phyloP scores from a whole-genome alignment of 768 basidiomycete genomes.

The Kwoniella heveanensis region DNA sequence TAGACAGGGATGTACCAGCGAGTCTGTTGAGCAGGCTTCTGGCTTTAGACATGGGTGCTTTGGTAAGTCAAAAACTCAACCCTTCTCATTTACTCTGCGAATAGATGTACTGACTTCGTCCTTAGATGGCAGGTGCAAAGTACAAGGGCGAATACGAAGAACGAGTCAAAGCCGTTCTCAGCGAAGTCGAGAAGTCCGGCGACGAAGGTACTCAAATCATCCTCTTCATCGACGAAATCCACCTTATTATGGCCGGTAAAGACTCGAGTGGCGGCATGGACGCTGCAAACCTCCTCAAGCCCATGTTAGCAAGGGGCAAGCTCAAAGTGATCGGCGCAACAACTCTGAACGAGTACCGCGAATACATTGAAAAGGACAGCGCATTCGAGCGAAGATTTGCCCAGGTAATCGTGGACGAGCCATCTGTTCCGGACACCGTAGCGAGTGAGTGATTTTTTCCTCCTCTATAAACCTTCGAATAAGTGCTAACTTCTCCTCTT shows the following conservation, averaged over 20 bases:
- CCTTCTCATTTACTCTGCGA: background rate
- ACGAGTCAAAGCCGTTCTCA: constrained; percentile 85
- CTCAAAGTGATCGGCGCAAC: constrained; percentile 72
- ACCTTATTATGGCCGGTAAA: constrained; percentile 87
- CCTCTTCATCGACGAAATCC: constrained; percentile 89
- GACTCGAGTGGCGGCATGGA: constrained; percentile 80
- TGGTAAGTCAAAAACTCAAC: constrained; percentile 70
- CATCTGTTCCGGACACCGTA: constrained; percentile 83
- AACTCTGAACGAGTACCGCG: constrained; percentile 85
- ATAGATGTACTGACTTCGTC: constrained; percentile 58
- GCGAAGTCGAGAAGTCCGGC: constrained; percentile 86
- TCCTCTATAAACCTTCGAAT: background rate
- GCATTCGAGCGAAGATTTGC: constrained; percentile 90
- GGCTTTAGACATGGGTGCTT: constrained; percentile 90
- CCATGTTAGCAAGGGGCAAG: constrained; percentile 76
- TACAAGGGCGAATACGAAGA: constrained; percentile 98
- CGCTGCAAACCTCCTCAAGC: constrained; percentile 85
- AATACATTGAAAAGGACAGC: constrained; percentile 65
- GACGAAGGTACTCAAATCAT: constrained; percentile 78
- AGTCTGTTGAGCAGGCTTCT: constrained; percentile 51
- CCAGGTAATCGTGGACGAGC: constrained; percentile 90
- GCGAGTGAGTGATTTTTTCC: constrained; percentile 58
- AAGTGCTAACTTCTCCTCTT: constrained; percentile 1
- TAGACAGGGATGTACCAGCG: constrained; percentile 74
- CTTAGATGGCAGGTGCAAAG: constrained; percentile 55